These are phyloP conservation scores for Lagerstroemia speciosa DNA, from an alignment of 345 rosid species.

Conservation along the genomic window DNA sequence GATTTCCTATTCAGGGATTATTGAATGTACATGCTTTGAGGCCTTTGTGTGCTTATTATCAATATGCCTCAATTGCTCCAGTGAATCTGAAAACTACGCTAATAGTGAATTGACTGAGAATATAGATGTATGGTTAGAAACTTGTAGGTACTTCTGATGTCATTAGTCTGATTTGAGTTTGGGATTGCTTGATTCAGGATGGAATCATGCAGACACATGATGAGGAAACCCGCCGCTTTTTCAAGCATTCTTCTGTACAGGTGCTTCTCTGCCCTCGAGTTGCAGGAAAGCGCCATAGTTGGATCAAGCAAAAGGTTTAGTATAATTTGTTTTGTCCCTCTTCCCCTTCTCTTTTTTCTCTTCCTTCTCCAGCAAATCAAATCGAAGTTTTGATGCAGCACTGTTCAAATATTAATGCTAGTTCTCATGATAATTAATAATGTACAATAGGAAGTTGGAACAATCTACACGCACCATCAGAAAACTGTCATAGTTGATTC, in stretches of 20 bases:
- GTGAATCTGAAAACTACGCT: neutral
- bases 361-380: neutral
- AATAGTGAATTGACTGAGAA: neutral
- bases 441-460: conserved; percentile 67
- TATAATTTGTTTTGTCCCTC: neutral
- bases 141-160: neutral
- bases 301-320: conserved; percentile 74
- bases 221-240: conserved; percentile 91
- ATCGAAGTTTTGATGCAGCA: too few species aligned
- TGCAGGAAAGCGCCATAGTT: conserved; percentile 93
- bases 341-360: neutral
- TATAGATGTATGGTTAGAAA: neutral
- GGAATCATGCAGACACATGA: conserved; percentile 95
- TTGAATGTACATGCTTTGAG: neutral
- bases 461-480: conserved; percentile 95
- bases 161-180: neutral
- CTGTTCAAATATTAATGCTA: neutral
- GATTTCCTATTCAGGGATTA: neutral
- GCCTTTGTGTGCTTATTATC: neutral
- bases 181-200: conserved; percentile 47
- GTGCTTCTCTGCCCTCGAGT: conserved; percentile 85
- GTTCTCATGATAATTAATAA: neutral
- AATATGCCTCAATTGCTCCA: neutral
- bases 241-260: conserved; percentile 88
- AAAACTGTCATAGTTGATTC: conserved; percentile 88